These are phyloP conservation scores for Mycena floridula DNA, from an alignment of 768 basidiomycete genomes.

Conservation along the genomic window DNA sequence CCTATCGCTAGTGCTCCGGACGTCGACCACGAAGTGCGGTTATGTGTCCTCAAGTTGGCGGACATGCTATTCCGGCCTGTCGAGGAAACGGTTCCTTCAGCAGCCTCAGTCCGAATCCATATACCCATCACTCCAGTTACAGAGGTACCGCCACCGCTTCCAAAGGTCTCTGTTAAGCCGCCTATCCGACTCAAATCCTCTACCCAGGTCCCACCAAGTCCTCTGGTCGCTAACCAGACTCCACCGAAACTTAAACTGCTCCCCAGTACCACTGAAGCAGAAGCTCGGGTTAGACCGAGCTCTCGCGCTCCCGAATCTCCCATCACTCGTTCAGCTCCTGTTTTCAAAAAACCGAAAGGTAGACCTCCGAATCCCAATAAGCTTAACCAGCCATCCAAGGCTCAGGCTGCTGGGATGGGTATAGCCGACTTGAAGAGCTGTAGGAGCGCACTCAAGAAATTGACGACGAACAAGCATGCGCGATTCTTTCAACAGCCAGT, in stretches of 20 bases:
- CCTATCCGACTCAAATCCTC: slow-evolving; percentile 30
- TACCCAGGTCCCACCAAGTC: too few species aligned
- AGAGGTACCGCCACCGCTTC: slow-evolving; percentile 53
- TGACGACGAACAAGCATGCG: slow-evolving; percentile 69
- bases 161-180: slow-evolving; percentile 46
- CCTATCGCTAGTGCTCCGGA: slow-evolving; percentile 50
- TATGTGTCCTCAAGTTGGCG: slow-evolving; percentile 87
- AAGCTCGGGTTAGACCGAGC: slow-evolving; percentile 10
- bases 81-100: slow-evolving; percentile 67
- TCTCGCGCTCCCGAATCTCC: slow-evolving; percentile 11
- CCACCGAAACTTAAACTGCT: too few species aligned
- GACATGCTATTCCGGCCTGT: slow-evolving; percentile 81
- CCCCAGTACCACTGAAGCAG: neutral
- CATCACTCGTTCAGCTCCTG: slow-evolving; percentile 8
- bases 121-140: slow-evolving; percentile 65
- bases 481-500: slow-evolving; percentile 80
- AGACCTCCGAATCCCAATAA: slow-evolving; percentile 17
- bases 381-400: slow-evolving; percentile 46
- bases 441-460: slow-evolving; percentile 73
- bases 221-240: too few species aligned
- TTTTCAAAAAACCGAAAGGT: slow-evolving; percentile 9
- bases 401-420: slow-evolving; percentile 72
- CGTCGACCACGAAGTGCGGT: slow-evolving; percentile 83
- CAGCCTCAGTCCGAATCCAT: slow-evolving; percentile 69
- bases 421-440: slow-evolving; percentile 71